Percentiles rank a stretch among this genome's conserved stretches.
Conservation (phyloP, 2,329 filamentous ascomycete species). For the Huntiella decipiens region DNA sequence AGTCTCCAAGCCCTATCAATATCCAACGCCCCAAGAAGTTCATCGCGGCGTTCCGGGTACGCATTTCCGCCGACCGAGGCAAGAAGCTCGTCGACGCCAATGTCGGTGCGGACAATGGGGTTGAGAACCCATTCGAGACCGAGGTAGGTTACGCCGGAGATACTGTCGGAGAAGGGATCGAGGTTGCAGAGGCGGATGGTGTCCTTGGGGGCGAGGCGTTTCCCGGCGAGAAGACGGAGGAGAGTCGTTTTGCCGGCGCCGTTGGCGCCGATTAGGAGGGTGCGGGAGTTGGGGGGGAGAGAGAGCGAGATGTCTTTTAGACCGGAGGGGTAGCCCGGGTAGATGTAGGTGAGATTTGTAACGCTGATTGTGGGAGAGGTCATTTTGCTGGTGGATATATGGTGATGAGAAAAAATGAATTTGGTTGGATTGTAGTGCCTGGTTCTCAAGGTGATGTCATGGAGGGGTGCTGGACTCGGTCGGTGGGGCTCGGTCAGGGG, state of each 20-base stretch:
- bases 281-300: constrained; percentile 68
- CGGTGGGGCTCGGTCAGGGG: background rate
- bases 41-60: constrained; percentile 65
- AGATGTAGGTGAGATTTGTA: constrained; percentile 65
- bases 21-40: constrained; percentile 74
- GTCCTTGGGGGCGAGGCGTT: constrained; percentile 65
- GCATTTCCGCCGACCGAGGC: constrained; percentile 69
- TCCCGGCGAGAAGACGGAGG: constrained; percentile 81
- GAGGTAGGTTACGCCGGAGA: constrained; percentile 92
- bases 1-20: constrained; percentile 87
- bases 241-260: constrained; percentile 95
- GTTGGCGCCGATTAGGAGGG: constrained; percentile 86
- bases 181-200: constrained; percentile 62
- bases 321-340: constrained; percentile 69
- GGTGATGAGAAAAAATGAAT: constrained; percentile 2
- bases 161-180: constrained; percentile 77
- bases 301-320: constrained; percentile 53
- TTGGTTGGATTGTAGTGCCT: background rate
- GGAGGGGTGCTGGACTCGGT: no score
- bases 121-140: constrained; percentile 97
- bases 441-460: constrained; percentile 12
- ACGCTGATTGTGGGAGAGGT: constrained; percentile 47
- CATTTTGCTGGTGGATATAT: constrained; percentile 13
- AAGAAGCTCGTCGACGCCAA: constrained; percentile 74
- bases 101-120: constrained; percentile 86